phyloP scores from a whole-genome alignment of 2,329 filamentous ascomycete genomes.

The Tolypocladium guangdongense region DNA sequence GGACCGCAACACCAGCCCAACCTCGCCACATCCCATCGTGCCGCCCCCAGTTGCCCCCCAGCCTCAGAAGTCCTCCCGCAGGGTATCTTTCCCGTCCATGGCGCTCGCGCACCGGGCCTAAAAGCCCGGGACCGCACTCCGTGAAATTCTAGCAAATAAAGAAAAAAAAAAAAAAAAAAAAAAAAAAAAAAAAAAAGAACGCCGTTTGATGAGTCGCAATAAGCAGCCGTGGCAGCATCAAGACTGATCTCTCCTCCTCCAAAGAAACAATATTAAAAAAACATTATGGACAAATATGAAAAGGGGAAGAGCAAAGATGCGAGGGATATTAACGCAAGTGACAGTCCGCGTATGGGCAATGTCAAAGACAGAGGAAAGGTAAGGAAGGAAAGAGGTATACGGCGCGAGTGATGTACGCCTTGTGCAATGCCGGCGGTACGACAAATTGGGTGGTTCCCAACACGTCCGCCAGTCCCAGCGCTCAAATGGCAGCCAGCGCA shows the following conservation, averaged over 20 bases:
- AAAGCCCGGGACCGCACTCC: not conserved
- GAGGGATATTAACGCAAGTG: not conserved
- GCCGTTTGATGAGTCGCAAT: not conserved
- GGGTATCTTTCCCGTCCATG: not conserved
- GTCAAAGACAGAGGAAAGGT: not conserved
- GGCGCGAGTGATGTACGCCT: not conserved
- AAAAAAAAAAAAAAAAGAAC: no score
- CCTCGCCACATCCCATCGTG: not conserved
- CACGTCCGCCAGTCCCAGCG: not conserved
- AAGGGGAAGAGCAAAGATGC: not conserved
- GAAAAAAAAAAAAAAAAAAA: no score
- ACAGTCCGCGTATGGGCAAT: not conserved
- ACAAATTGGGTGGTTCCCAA: not conserved
- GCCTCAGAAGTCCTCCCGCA: not conserved
- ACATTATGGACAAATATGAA: not conserved
- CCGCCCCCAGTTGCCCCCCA: not conserved
- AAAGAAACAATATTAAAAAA: not conserved
- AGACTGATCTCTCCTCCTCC: not conserved
- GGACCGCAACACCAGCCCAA: not conserved
- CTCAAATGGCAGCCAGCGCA: not conserved
- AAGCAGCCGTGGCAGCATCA: constrained; percentile 2
- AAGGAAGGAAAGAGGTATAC: not conserved
- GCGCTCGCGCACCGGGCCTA: not conserved
- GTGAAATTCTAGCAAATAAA: not conserved
- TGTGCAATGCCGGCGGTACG: not conserved